phyloP scores from a whole-genome alignment of 768 basidiomycete genomes.

The Xanthoconium stramineum region DNA sequence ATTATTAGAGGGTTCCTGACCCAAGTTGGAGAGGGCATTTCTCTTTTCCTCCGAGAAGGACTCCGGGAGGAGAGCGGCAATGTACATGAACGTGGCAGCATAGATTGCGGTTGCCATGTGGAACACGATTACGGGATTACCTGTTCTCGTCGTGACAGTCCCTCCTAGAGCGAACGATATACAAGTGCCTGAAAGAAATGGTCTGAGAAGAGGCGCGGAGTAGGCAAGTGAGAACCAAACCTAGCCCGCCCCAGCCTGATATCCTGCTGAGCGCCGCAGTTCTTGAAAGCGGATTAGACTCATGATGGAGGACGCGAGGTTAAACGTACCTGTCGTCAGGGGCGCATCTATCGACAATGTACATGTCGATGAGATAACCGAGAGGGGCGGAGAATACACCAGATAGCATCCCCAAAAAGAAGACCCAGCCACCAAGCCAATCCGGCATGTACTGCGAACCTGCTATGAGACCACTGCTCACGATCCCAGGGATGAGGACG shows the following conservation, averaged over 20 bases:
- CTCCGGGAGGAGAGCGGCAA: slow-evolving; percentile 27
- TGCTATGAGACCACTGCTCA: slow-evolving; percentile 14
- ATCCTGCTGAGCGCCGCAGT: slow-evolving; percentile 25
- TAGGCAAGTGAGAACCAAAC: slow-evolving; percentile 1
- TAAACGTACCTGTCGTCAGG: slow-evolving; percentile 23
- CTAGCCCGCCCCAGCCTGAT: slow-evolving; percentile 29
- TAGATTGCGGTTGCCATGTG: slow-evolving; percentile 16
- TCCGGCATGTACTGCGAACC: slow-evolving; percentile 14
- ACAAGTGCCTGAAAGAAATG: slow-evolving; percentile 17
- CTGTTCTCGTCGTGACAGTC: slow-evolving; percentile 26
- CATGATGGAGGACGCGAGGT: not conserved
- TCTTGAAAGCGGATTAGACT: slow-evolving; percentile 16
- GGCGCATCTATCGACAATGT: slow-evolving; percentile 23
- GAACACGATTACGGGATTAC: slow-evolving; percentile 23
- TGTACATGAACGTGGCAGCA: slow-evolving; percentile 18
- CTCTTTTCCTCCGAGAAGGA: slow-evolving; percentile 27
- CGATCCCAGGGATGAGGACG: slow-evolving; percentile 4
- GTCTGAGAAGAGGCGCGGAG: not conserved
- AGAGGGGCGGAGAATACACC: slow-evolving; percentile 12
- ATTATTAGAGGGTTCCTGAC: not conserved
- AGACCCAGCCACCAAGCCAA: slow-evolving; percentile 15
- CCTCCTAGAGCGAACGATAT: slow-evolving; percentile 31
- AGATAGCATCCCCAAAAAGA: slow-evolving; percentile 18
- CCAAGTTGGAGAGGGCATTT: slow-evolving; percentile 12
- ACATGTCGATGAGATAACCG: no score